Evolutionary conservation across 2,329 filamentous ascomycete species (phyloP).

Genomic region (Didymella arachidicola): DNA sequence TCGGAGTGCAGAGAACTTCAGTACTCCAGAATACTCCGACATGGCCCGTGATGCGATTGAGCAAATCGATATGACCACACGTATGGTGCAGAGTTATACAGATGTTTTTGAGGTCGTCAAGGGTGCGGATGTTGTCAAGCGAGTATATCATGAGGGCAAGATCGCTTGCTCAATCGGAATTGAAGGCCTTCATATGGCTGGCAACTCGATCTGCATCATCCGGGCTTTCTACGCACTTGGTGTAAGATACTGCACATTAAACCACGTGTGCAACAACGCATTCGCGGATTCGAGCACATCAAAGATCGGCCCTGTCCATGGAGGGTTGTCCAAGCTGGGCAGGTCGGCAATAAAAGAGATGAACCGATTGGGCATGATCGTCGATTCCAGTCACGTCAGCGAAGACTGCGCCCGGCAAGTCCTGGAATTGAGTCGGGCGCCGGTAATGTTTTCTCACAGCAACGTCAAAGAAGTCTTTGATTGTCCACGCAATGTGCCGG

Average conservation of each 20-base stretch:
- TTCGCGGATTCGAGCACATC: constrained; percentile 70
- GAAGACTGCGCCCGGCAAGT: constrained; percentile 84
- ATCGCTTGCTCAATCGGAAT: constrained; percentile 20
- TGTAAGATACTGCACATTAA: constrained; percentile 84
- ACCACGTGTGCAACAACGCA: constrained; percentile 88
- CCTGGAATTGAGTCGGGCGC: constrained; percentile 54
- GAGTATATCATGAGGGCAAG: neutral
- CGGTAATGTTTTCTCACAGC: constrained; percentile 18
- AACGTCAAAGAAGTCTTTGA: constrained; percentile 80
- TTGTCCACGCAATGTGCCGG: constrained; percentile 87
- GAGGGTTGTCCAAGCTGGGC: constrained; percentile 74
- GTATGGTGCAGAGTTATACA: constrained; percentile 4
- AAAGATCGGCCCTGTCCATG: constrained; percentile 35
- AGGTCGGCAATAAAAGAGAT: constrained; percentile 77
- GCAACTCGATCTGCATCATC: constrained; percentile 77
- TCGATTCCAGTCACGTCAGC: constrained; percentile 82
- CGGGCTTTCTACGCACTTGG: constrained; percentile 77
- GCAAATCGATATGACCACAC: constrained; percentile 1
- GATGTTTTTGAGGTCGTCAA: constrained; percentile 2
- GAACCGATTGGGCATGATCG: constrained; percentile 90
- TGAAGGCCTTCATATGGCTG: constrained; percentile 84
- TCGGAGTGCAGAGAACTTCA: constrained; percentile 3
- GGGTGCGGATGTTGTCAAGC: neutral
- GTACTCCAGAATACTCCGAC: constrained; percentile 2
- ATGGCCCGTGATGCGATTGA: constrained; percentile 5